phyloP scores from a whole-genome alignment of 805 yeast species.

The Kodamaea nitidulidarum region DNA sequence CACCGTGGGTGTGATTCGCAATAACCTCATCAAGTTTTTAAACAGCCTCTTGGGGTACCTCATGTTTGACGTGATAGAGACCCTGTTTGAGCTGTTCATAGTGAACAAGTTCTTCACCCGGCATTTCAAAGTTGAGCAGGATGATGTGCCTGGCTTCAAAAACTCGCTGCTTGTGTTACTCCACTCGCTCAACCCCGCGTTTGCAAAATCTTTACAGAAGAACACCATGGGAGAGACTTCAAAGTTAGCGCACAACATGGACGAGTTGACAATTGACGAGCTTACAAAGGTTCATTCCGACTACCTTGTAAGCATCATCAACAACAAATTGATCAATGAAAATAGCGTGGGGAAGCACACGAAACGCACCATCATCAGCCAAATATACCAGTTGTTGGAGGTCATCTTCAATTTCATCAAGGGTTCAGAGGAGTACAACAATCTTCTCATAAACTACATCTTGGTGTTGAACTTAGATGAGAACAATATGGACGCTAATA shows the following conservation, averaged over 20 bases:
- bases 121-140: constrained; percentile 5
- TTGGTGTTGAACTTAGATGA: constrained; percentile 26
- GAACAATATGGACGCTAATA: constrained; percentile 6
- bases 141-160: constrained; percentile 8
- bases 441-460: constrained; percentile 25
- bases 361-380: constrained; percentile 27
- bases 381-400: constrained; percentile 31
- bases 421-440: constrained; percentile 32
- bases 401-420: constrained; percentile 29
- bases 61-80: constrained; percentile 45
- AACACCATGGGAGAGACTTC: constrained; percentile 2
- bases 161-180: constrained; percentile 12
- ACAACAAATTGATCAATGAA: constrained; percentile 31
- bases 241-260: constrained; percentile 13
- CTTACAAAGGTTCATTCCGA: constrained; percentile 34
- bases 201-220: constrained; percentile 8
- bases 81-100: constrained; percentile 26
- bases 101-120: constrained; percentile 21
- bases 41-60: constrained; percentile 38
- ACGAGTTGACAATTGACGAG: constrained; percentile 48
- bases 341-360: constrained; percentile 27
- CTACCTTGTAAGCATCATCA: constrained; percentile 20
- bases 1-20: constrained; percentile 35
- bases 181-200: constrained; percentile 12
- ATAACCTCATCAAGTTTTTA: constrained; percentile 39